Evolutionary conservation across 495 filamentous ascomycete species (phyloP), one percentile per base, ranked within the genome.

Genomic region (Penicillium lividum): DNA sequence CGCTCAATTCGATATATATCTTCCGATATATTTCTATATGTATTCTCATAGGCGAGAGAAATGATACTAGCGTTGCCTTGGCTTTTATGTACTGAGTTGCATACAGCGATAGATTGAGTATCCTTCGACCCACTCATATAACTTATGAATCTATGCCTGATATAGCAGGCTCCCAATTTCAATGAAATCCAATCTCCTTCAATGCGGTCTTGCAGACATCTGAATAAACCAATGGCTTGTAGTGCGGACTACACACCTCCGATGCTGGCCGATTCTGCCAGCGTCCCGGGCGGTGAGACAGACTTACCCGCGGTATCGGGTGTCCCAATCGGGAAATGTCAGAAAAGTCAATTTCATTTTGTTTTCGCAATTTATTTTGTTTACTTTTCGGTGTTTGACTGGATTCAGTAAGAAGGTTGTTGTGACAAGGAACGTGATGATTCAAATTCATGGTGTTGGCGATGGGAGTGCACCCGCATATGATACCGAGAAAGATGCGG

Each of bases 401-500:
- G 18, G 9, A 27, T 3, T 4, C 2, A 4, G 3, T 28, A 18
- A 22, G 0, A 10, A 25, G 4, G 22, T 13, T 45, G 49, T 10
- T 13, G n/a, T 33, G 28, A 50, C 25, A 3, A 16, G 45, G 16
- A 33, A 9, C 18, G 59, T 13, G 29, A 68, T 68, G 69, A 64
- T 69, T 40, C 62, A 67, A 34, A 18, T 71, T 27, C 58, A 59
- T 27, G 56, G 56, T 7, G 46, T 65, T 47, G 53, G 54, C 42
- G 43, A 51, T 28, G 59, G 51, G n/a, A 49, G 52, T 29, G 56
- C 59, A 25, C 38, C 51, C 9, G 65, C 56, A 11, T 58, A 63
- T 43, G 36, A n/a, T 42, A 54, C 61, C n/a, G 77, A 77, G 18
- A 79, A 80, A 57, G 78, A 81, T 67, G 68, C 68, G 8, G 75